Conservation (phyloP, 106 monocot genomes). For the Dendrobium officinale region DNA sequence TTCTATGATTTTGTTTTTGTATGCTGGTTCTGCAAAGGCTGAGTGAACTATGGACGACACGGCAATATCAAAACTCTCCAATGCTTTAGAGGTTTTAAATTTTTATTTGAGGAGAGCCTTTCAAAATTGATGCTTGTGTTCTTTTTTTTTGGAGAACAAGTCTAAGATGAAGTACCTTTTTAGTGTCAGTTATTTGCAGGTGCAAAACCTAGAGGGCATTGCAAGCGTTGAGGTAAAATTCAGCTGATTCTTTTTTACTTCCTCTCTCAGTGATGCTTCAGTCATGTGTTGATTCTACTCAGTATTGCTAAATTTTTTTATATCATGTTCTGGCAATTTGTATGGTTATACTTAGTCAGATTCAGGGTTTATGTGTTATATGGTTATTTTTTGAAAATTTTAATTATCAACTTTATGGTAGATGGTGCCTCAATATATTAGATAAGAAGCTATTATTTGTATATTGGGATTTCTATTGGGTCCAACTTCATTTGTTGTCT, state of each 20-base stretch:
- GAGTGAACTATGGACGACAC: conserved; percentile 76
- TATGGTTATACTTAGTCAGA: background rate
- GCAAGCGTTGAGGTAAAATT: conserved; percentile 61
- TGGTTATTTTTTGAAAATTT: background rate
- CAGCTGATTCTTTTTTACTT: background rate
- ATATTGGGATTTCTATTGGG: background rate
- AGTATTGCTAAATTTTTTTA: background rate
- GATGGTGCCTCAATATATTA: background rate
- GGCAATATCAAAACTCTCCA: conserved; percentile 28
- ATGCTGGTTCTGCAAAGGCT: conserved; percentile 35
- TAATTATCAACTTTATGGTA: background rate
- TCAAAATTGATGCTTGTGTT: background rate
- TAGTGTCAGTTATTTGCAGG: conserved; percentile 32
- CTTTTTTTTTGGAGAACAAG: background rate
- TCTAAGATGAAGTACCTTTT: background rate
- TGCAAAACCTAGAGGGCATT: conserved; percentile 55
- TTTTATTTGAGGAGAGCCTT: background rate
- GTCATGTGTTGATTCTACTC: background rate
- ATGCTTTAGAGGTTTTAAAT: conserved; percentile 47
- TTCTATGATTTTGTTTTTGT: conserved; percentile 7
- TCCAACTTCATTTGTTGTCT: background rate
- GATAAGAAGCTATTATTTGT: background rate
- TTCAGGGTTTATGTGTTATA: background rate
- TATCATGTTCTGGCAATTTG: background rate
- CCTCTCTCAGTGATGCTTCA: background rate